phyloP scores from a whole-genome alignment of 2,329 filamentous ascomycete species.

The Nakataea oryzae region DNA sequence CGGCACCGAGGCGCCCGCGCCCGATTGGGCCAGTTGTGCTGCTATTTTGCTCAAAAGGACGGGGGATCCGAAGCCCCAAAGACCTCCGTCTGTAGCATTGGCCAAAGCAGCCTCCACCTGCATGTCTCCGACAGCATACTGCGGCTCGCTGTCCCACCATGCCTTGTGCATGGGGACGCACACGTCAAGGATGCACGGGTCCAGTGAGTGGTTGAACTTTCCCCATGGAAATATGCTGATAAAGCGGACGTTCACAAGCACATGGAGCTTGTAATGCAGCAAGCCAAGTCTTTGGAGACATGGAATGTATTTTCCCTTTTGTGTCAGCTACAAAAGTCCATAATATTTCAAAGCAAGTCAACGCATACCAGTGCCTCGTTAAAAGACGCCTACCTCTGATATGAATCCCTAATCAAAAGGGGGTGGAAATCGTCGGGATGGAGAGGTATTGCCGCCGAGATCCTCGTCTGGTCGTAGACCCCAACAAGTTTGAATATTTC shows the following conservation, averaged over 20 bases:
- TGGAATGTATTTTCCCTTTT: neutral
- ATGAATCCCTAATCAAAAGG: neutral
- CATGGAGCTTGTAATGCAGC: constrained; percentile 2
- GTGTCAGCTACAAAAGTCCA: neutral
- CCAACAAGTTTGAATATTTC: neutral
- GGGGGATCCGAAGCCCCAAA: neutral
- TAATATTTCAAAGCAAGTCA: neutral
- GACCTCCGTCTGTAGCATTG: neutral
- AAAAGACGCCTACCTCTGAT: neutral
- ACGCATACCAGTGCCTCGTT: neutral
- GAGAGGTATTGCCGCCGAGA: neutral
- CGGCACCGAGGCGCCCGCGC: neutral
- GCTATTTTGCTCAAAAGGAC: neutral
- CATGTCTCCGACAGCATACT: no score
- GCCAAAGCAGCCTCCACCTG: neutral
- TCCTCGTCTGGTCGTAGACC: neutral
- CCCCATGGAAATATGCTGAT: neutral
- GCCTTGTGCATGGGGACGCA: neutral
- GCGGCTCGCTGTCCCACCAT: neutral
- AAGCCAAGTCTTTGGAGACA: neutral
- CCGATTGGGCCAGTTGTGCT: neutral
- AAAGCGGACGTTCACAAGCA: neutral
- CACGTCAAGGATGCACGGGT: neutral
- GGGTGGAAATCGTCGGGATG: neutral
- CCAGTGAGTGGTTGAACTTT: neutral